These are phyloP conservation scores for Bipolaris cookei DNA, from an alignment of 2,329 filamentous ascomycete genomes.

Conservation along the genomic window DNA sequence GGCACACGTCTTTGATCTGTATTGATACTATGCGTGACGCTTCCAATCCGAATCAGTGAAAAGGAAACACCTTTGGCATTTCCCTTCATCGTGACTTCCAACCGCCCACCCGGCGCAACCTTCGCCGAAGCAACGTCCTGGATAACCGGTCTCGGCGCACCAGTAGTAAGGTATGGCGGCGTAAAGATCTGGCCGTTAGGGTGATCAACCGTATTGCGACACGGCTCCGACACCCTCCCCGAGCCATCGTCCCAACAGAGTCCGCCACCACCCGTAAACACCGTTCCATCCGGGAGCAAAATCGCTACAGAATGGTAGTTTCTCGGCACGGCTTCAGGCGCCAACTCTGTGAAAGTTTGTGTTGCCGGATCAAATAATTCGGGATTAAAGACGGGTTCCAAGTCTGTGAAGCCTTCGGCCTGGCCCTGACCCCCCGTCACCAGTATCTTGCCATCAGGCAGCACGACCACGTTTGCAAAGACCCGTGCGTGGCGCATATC, in stretches of 20 bases:
- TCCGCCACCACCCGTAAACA: constrained; percentile 32
- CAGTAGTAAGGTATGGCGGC: constrained; percentile 60
- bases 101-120: constrained; percentile 19
- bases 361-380: constrained; percentile 32
- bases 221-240: constrained; percentile 43
- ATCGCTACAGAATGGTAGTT: constrained; percentile 34
- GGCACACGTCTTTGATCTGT: constrained; percentile 30
- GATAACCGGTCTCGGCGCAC: constrained; percentile 22
- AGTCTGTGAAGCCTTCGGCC: constrained; percentile 23
- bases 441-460: constrained; percentile 34
- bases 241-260: constrained; percentile 26
- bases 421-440: constrained; percentile 30
- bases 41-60: constrained; percentile 29
- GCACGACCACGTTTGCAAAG: constrained; percentile 29
- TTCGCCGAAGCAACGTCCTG: constrained; percentile 6
- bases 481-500: constrained; percentile 24
- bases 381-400: constrained; percentile 20
- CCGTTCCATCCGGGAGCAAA: constrained; percentile 28
- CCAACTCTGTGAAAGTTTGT: constrained; percentile 24
- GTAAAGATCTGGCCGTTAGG: constrained; percentile 60
- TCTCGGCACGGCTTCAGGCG: constrained; percentile 21
- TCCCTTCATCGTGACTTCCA: constrained; percentile 20
- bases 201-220: constrained; percentile 56
- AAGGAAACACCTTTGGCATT: constrained; percentile 17
- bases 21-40: constrained; percentile 32